Conservation (phyloP, 2,329 filamentous ascomycete genomes). For the Dendryphion nanum region DNA sequence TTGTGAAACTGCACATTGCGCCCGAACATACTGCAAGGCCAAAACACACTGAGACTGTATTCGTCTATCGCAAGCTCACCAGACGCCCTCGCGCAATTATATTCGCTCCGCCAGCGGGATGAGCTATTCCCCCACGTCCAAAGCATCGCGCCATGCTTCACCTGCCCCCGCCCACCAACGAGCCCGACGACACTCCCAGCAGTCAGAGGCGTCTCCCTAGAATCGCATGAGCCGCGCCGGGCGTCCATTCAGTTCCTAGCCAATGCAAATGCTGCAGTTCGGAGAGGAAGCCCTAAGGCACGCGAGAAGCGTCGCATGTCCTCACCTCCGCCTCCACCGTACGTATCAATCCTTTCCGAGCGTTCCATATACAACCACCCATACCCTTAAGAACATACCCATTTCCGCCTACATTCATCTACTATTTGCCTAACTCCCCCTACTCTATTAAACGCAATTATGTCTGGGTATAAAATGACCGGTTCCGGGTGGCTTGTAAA, state of each 20-base stretch:
- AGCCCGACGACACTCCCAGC: no score
- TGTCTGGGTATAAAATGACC: no score
- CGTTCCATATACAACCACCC: no score
- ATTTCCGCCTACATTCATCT: no score
- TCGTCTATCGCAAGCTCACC: constrained; percentile 19
- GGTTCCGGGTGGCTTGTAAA: no score
- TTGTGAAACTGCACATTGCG: constrained; percentile 24
- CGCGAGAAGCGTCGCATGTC: constrained; percentile 37
- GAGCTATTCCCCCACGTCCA: constrained; percentile 34
- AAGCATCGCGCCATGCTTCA: constrained; percentile 25
- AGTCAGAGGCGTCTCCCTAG: constrained; percentile 8
- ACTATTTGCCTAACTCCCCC: no score
- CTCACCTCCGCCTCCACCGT: constrained; percentile 43
- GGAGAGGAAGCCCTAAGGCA: constrained; percentile 27
- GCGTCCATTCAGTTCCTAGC: constrained; percentile 40
- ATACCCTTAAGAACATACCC: no score
- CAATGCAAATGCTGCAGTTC: constrained; percentile 28
- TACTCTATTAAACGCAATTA: no score
- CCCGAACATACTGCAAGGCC: not conserved
- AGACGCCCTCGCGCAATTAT: constrained; percentile 18
- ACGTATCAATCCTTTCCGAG: constrained; percentile 21
- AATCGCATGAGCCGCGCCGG: constrained; percentile 29
- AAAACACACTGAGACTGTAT: constrained; percentile 9
- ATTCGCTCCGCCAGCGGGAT: constrained; percentile 22
- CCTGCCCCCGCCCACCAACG: constrained; percentile 11